These are phyloP conservation scores for Leccinellum rugosiceps DNA, from an alignment of 768 basidiomycete species.

Conservation along the genomic window DNA sequence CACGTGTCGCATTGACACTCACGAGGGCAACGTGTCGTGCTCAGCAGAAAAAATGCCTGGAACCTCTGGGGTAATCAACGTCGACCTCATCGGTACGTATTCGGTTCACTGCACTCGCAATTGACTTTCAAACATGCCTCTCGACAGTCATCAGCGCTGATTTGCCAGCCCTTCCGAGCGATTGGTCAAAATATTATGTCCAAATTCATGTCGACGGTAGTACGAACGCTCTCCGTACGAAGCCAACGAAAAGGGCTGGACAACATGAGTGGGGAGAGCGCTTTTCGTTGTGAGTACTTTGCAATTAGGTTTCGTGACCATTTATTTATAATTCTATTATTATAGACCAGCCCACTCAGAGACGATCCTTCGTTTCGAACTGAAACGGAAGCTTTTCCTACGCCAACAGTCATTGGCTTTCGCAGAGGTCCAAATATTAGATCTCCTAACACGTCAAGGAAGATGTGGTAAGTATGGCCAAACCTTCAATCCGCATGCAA, in stretches of 20 bases:
- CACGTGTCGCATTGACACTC: background rate
- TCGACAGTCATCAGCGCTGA: slow-evolving; percentile 24
- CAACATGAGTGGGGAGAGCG: slow-evolving; percentile 22
- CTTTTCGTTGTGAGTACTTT: slow-evolving; percentile 17
- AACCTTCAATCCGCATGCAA: background rate
- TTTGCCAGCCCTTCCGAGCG: slow-evolving; percentile 15
- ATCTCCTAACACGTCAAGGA: slow-evolving; percentile 12
- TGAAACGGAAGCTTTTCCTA: slow-evolving; percentile 15
- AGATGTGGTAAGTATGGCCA: slow-evolving; percentile 1
- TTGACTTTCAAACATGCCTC: background rate
- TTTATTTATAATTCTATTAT: background rate
- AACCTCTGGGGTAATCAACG: slow-evolving; percentile 24
- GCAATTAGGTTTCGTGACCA: background rate
- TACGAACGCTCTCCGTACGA: slow-evolving; percentile 10
- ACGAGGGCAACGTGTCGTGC: background rate
- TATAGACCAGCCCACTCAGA: slow-evolving; percentile 14
- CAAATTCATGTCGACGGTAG: slow-evolving; percentile 19
- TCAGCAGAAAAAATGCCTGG: background rate
- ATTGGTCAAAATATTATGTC: slow-evolving; percentile 26
- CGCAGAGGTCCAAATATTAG: slow-evolving; percentile 14
- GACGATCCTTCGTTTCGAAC: slow-evolving; percentile 23
- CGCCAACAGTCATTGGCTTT: slow-evolving; percentile 15
- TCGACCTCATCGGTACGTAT: slow-evolving; percentile 19
- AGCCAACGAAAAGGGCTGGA: slow-evolving; percentile 16
- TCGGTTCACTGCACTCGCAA: background rate